Evolutionary conservation across 176 grass and related monocot species (phyloP), one percentile per base, ranked within the genome.

Genomic region (Avena insularis): DNA sequence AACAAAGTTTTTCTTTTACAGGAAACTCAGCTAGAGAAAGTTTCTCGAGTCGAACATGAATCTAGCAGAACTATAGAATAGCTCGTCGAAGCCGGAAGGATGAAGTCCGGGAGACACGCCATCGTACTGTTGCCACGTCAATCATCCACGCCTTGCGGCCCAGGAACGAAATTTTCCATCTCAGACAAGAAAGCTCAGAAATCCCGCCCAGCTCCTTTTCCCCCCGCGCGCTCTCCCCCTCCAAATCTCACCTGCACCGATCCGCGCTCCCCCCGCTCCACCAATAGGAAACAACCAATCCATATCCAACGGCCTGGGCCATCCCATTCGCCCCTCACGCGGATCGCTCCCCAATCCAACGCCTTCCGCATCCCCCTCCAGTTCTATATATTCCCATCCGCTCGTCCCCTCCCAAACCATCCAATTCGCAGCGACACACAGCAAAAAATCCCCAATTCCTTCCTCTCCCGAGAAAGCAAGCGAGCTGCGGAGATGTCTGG

Each of bases 291-390:
- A 8, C 19, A 27, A 11, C 66, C 68, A 0, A 0, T 36, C 4
- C 3, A 15, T 12, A 90, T 90, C 78, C 78, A 50, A 90, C 60
- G 83, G 83, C 11, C 0, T 11, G 0, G 0, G 2, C 25, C 13
- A 11, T 17, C 9, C 11, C 35, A 29, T 16, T 5, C 64, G 11
- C 20, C 20, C n/a, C 58, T 82, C 70, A 59, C 83, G 29, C 61
- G 78, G 88, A 90, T 90, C 78, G 6, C 23, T 51, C 70, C 33
- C 25, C 23, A 0, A 82, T 86, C 83, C 78, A 17, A 90, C 61
- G 88, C 0, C 60, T 77, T 70, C 3, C 13, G 20, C 6, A 0
- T 1, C 20, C 4, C 12, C 71, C 54, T 60, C 57, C 50, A 11
- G 1, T 79, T 38, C 88, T 60, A 90, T 86, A 82, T 70, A 23